These are phyloP conservation scores for Neoascochyta sp. DNA, from an alignment of 2,329 filamentous ascomycete species.

Conservation along the genomic window DNA sequence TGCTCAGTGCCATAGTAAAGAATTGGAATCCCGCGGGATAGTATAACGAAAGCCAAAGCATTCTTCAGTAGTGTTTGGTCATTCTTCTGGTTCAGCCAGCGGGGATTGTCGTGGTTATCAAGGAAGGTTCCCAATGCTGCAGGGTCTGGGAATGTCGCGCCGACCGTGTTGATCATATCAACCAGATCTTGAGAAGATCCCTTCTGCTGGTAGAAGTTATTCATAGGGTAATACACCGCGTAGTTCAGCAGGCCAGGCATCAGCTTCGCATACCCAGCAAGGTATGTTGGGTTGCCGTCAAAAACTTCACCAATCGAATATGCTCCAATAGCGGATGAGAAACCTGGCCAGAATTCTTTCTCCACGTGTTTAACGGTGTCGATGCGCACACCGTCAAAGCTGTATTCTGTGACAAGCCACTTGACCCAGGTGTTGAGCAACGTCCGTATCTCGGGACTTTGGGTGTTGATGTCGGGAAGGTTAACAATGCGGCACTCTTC, in stretches of 20 bases:
- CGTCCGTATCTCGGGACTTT: slow-evolving; percentile 19
- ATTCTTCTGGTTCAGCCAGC: slow-evolving; percentile 37
- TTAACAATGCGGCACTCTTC: slow-evolving; percentile 31
- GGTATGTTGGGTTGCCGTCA: slow-evolving; percentile 51
- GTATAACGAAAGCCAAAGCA: slow-evolving; percentile 37
- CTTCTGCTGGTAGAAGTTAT: slow-evolving; percentile 35
- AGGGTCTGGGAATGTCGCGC: slow-evolving; percentile 31
- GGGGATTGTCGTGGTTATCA: slow-evolving; percentile 41
- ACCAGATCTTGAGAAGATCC: slow-evolving; percentile 31
- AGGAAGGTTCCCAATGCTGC: slow-evolving; percentile 37
- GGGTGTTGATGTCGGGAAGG: slow-evolving; percentile 30
- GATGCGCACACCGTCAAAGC: slow-evolving; percentile 55
- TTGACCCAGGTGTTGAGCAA: slow-evolving; percentile 29
- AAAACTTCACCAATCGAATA: slow-evolving; percentile 61
- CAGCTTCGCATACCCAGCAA: slow-evolving; percentile 51
- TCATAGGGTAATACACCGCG: slow-evolving; percentile 46
- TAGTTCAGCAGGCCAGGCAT: slow-evolving; percentile 63
- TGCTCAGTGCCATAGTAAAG: slow-evolving; percentile 42
- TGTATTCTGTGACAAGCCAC: slow-evolving; percentile 30
- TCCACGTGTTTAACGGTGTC: slow-evolving; percentile 62
- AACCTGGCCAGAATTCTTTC: slow-evolving; percentile 55
- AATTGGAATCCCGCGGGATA: slow-evolving; percentile 40
- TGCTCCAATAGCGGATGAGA: slow-evolving; percentile 53
- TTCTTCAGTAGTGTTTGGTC: slow-evolving; percentile 39
- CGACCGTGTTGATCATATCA: slow-evolving; percentile 35